phyloP scores from a whole-genome alignment of 495 filamentous ascomycete species.

The Articulospora tetracladia region DNA sequence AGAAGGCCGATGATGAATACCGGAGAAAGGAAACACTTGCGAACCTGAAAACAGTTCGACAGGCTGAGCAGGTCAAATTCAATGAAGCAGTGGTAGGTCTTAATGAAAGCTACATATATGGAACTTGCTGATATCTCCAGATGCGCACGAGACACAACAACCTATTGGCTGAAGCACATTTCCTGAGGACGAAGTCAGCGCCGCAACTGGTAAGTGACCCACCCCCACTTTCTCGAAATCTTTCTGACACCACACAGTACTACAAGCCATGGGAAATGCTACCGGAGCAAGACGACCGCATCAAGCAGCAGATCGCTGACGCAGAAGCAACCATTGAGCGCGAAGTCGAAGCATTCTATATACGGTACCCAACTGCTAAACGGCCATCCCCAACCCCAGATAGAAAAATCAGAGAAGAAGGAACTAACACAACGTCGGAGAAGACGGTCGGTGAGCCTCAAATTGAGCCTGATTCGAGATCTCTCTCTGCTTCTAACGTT shows the following conservation, averaged over 20 bases:
- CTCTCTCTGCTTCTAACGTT: slow-evolving; percentile 38
- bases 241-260: slow-evolving; percentile 48
- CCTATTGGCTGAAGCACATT: slow-evolving; percentile 67
- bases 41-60: slow-evolving; percentile 53
- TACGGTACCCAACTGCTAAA: slow-evolving; percentile 23
- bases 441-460: slow-evolving; percentile 44
- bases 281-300: slow-evolving; percentile 41
- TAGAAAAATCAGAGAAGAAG: slow-evolving; percentile 4
- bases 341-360: slow-evolving; percentile 40
- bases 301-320: slow-evolving; percentile 42
- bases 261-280: slow-evolving; percentile 85
- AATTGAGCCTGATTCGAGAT: slow-evolving; percentile 23
- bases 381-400: not conserved
- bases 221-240: not conserved
- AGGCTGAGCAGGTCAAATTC: slow-evolving; percentile 69
- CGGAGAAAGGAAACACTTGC: slow-evolving; percentile 59
- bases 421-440: slow-evolving; percentile 21
- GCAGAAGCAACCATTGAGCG: slow-evolving; percentile 41
- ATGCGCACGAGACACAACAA: slow-evolving; percentile 70
- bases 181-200: slow-evolving; percentile 66
- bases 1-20: slow-evolving; percentile 64
- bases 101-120: slow-evolving; percentile 4
- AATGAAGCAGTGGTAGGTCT: slow-evolving; percentile 72
- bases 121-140: slow-evolving; percentile 43
- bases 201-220: slow-evolving; percentile 68